Evolutionary conservation across 2,329 filamentous ascomycete species (phyloP), one percentile per base, ranked within the genome.

Genomic region (Aspergillus glaucus): DNA sequence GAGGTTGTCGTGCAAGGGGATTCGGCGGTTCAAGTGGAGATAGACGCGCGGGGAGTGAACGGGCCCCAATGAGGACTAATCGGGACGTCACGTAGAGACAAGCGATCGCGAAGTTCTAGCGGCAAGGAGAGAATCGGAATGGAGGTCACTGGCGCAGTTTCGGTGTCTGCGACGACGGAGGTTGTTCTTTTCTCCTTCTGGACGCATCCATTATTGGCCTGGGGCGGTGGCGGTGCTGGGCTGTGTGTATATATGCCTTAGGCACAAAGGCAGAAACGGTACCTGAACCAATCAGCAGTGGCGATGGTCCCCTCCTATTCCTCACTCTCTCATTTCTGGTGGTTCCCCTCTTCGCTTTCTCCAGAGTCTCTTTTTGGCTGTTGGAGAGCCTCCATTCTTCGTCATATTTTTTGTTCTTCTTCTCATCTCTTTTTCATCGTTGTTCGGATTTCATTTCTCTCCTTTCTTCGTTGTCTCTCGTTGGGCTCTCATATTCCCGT

Each of bases 301-400:
- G 26, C 46, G 46, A 45, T 44, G 44, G 55, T 55, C 53, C 49
- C 52, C 51, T 53, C 57, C 51, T 51, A 55, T 47, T 54, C 43
- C 53, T 48, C 54, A 30, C 12, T 50, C 46, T 34, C 47, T 51
- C 49, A 43, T 47, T 49, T 47, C 52, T 51, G 51, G 28, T 50
- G 51, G 32, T 53, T 55, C 49, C 49, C 56, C 54, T 51, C 52
- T 55, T 54, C 52, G 54, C 51, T 43, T 54, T 51, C 55, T 52
- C 55, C 49, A 52, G 54, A 47, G 41, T 51, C 48, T 48, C 36
- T 41, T 48, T 48, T 46, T 48, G 43, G 44, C 4, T 30, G 26
- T 30, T 30, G 26, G 26, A 28, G 26, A 12, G 26, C 12, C 26
- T 28, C 26, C 26, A 30, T 45, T 51, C 46, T 39, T 53, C 45